phyloP scores from a whole-genome alignment of 345 rosid genomes.

The Cardamine resedifolia region DNA sequence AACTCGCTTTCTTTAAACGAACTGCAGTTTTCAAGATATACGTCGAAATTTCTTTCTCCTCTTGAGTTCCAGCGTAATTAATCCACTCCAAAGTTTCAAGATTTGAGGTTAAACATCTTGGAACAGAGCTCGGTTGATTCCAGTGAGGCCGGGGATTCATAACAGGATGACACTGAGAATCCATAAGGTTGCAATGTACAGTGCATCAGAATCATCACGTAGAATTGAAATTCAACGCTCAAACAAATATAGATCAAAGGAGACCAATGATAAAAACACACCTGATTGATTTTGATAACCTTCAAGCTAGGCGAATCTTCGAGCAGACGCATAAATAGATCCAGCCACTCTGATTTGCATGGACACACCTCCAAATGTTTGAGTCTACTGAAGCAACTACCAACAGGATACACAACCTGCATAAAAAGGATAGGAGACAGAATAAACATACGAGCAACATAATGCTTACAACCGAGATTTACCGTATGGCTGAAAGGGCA shows the following conservation, averaged over 20 bases:
- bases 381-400: constrained; percentile 18
- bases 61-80: constrained; percentile 1
- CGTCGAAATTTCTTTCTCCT: constrained; percentile 23
- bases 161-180: constrained; percentile 15
- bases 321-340: constrained; percentile 12
- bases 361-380: constrained; percentile 20
- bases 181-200: background rate
- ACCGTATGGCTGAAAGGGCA: background rate
- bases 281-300: constrained; percentile 23
- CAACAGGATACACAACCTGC: constrained; percentile 26
- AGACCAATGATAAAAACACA: background rate
- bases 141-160: background rate
- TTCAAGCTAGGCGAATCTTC: constrained; percentile 23
- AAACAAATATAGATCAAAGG: background rate
- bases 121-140: constrained; percentile 21
- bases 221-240: background rate
- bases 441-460: background rate
- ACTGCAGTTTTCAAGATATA: constrained; percentile 20
- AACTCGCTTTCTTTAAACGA: constrained; percentile 8
- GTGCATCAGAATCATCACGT: background rate
- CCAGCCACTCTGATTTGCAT: constrained; percentile 26
- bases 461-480: background rate
- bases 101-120: constrained; percentile 8
- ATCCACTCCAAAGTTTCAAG: constrained; percentile 28
- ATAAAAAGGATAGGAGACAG: background rate